phyloP scores from a whole-genome alignment of 1,284 basidiomycete genomes.

The Tilletia horrida region DNA sequence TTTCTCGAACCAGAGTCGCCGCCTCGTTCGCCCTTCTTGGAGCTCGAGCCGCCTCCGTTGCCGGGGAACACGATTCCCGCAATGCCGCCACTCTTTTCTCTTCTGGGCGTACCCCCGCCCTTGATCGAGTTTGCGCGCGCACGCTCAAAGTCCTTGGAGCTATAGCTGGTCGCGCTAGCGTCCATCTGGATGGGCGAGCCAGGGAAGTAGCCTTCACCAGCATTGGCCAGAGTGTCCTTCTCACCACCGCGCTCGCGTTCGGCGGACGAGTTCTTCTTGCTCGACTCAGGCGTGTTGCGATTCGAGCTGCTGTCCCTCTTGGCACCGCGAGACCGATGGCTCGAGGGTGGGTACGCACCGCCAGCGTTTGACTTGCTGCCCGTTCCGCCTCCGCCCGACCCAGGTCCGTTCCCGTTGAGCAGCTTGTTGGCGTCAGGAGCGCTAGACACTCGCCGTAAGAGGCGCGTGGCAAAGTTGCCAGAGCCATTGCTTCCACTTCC shows the following conservation, averaged over 20 bases:
- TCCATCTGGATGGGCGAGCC: conserved; percentile 50
- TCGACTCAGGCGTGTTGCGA: conserved; percentile 56
- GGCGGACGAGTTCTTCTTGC: conserved; percentile 8
- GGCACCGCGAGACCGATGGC: conserved; percentile 13
- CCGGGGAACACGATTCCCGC: conserved; percentile 43
- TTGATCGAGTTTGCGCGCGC: conserved; percentile 30
- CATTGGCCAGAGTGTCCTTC: conserved; percentile 8
- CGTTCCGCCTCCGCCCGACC: conserved; percentile 25
- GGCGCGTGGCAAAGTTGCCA: conserved; percentile 64
- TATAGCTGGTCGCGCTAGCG: conserved; percentile 46
- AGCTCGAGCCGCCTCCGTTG: conserved; percentile 25
- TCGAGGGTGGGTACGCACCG: conserved; percentile 21
- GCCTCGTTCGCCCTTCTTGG: conserved; percentile 15
- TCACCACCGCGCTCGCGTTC: conserved; percentile 16
- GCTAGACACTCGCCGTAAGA: conserved; percentile 89
- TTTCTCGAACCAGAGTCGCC: background rate
- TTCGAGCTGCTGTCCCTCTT: conserved; percentile 20
- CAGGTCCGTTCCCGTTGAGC: conserved; percentile 59
- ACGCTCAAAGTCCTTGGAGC: conserved; percentile 50
- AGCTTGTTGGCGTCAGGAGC: conserved; percentile 93
- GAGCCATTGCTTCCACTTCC: conserved; percentile 16
- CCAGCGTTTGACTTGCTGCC: conserved; percentile 18
- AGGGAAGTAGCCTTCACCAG: conserved; percentile 35
- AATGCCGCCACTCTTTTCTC: conserved; percentile 21
- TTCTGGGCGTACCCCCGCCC: conserved; percentile 37